Conservation (phyloP, 345 rosid species). For the Acer yangbiense region DNA sequence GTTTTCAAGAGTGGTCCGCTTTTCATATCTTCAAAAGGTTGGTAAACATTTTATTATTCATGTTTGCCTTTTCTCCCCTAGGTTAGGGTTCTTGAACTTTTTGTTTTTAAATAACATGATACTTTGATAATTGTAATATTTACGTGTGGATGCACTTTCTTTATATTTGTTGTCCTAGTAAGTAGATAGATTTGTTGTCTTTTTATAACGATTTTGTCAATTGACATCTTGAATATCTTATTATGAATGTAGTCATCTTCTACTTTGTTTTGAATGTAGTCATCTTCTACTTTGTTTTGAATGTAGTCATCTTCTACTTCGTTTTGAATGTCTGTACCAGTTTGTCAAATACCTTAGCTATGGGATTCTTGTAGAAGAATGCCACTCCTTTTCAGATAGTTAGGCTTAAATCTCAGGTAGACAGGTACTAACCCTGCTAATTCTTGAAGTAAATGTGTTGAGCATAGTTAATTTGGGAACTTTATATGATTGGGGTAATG, state of each 20-base stretch:
- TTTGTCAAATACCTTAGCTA: neutral
- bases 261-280: too few species aligned
- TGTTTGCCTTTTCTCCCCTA: neutral
- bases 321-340: neutral
- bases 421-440: neutral
- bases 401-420: neutral
- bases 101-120: slow-evolving; percentile 4
- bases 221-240: neutral
- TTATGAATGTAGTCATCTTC: neutral
- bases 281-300: too few species aligned
- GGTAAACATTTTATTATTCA: slow-evolving; percentile 19
- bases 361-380: neutral
- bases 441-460: neutral
- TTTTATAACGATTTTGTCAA: neutral
- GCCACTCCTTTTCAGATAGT: neutral
- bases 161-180: neutral
- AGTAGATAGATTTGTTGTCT: neutral
- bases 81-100: slow-evolving; percentile 1
- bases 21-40: slow-evolving; percentile 98
- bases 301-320: too few species aligned
- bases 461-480: neutral
- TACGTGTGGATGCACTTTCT: neutral
- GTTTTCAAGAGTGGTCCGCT: slow-evolving; percentile 97
- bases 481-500: neutral
- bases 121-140: neutral